Evolutionary conservation across 257 asterid species (phyloP).

Genomic region (Rubia yunnanensis): DNA sequence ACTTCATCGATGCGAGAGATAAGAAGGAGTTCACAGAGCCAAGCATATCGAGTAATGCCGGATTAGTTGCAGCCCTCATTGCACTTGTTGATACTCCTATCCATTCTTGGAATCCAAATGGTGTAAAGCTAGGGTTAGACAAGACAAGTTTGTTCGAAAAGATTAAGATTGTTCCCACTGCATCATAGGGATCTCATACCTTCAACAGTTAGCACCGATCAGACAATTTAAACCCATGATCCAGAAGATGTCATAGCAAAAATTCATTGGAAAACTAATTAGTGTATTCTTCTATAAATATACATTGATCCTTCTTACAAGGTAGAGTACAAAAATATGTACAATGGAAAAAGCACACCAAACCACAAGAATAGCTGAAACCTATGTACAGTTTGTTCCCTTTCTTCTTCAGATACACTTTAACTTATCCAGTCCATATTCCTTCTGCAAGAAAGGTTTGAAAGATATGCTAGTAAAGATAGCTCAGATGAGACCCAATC

Average conservation of each 20-base stretch:
- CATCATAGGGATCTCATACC: too few species aligned
- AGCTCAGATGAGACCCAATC: not conserved
- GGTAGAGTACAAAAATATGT: not conserved
- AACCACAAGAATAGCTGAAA: not conserved
- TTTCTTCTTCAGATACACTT: slow-evolving; percentile 41
- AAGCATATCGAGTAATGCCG: slow-evolving; percentile 44
- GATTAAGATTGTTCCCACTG: slow-evolving; percentile 18
- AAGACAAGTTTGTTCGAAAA: slow-evolving; percentile 37
- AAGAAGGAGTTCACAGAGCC: slow-evolving; percentile 42
- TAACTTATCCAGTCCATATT: slow-evolving; percentile 50
- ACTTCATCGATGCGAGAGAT: slow-evolving; percentile 32
- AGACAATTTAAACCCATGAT: not conserved
- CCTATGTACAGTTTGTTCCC: slow-evolving; percentile 6
- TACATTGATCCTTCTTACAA: not conserved
- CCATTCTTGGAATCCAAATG: slow-evolving; percentile 11
- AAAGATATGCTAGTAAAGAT: not conserved
- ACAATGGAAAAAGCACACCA: slow-evolving; percentile 11
- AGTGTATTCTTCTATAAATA: not conserved
- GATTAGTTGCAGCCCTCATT: slow-evolving; percentile 46
- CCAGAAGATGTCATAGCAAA: not conserved
- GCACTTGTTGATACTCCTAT: slow-evolving; percentile 36
- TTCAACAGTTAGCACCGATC: not conserved
- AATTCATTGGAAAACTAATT: not conserved
- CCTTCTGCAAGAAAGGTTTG: slow-evolving; percentile 33
- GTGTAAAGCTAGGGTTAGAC: slow-evolving; percentile 36